A percentile compares a stretch with the other conserved stretches of the same genome.
These are phyloP conservation scores for Berberis thunbergii DNA, from an alignment of 164 flowering plant genomes.

Conservation along the genomic window DNA sequence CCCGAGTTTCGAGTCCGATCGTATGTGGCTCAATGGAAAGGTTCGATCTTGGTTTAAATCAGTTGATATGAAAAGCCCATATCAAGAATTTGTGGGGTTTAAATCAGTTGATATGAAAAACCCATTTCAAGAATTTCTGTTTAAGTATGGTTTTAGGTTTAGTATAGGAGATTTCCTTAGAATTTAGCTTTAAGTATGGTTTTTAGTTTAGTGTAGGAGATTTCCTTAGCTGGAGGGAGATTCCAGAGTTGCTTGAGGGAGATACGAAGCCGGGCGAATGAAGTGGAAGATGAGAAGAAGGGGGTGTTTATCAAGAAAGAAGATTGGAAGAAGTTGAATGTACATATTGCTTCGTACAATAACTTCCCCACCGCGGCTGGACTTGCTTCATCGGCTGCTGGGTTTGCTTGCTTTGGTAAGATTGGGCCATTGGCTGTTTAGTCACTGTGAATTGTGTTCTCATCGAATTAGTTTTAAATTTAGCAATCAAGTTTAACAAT, in stretches of 20 bases:
- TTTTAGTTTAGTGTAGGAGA: conserved; percentile 57
- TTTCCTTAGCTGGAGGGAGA: conserved; percentile 73
- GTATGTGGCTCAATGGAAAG: conserved; percentile 98
- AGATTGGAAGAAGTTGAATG: conserved; percentile 76
- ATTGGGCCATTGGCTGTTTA: background rate
- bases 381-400: conserved; percentile 97
- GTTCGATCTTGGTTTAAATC: conserved; percentile 17
- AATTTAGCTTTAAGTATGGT: background rate
- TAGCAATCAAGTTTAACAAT: no score
- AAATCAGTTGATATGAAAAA: no score
- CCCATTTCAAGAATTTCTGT: background rate
- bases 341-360: conserved; percentile 86
- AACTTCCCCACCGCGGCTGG: conserved; percentile 99
- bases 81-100: no score
- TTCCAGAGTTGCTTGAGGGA: conserved; percentile 83
- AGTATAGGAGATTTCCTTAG: background rate
- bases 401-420: conserved; percentile 92
- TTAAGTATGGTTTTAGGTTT: background rate
- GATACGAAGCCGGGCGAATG: conserved; percentile 60
- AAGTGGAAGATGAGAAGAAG: conserved; percentile 66
- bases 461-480: no score
- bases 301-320: conserved; percentile 60
- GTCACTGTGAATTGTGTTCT: no score
- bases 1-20: conserved; percentile 65
- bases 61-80: no score